Evolutionary conservation across 78 protist genomes (phyloP), one percentile per base, ranked within the genome.

Genomic region (Pigoraptor vietnamica): DNA sequence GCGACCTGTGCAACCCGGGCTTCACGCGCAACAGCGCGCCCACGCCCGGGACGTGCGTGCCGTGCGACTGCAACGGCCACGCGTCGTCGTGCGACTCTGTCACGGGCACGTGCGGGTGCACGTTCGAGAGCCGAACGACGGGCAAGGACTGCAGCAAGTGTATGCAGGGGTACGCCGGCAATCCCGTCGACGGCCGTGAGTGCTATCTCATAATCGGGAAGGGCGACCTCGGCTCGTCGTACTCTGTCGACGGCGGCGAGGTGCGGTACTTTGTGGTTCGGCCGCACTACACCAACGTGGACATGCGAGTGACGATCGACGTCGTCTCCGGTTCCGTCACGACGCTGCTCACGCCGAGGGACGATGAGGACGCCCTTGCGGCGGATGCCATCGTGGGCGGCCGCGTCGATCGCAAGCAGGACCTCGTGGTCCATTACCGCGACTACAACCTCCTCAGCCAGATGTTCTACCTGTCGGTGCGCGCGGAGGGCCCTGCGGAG

Each of bases 1-100:
- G 88, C 38, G 39, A 83, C n/a, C 19, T 35, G 35, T 83, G 88
- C 38, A 10, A 24, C 23, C 23, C 39, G 24, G 88, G 88, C 1
- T 83, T 23, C 88, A 83, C 88, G 24, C 88, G 35, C 19, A 1
- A 21, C 38, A 23, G 86, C n/a, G 88, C 39, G 39, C n/a, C 21
- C 34, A 32, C 9, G 39, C 88, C 88, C 37, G 88, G 35, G 21
- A 6, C 2, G 35, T 83, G 88, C 38, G 39, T 2, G 25, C 39
- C 88, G 38, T 83, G 88, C 38, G 25, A 6, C 9, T 83, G 88
- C 88, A 83, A 83, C 25, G 88, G 88, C 35, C 88, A 83, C 88
- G 9, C 88, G 39, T 23, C 88, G 39, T n/a, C 88, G 23, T 83
- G 88, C 88, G 88, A 83, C 38, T 19, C 39, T 19, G 25, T 32